These are phyloP conservation scores for Arthroderma sp. DNA, from an alignment of 2,329 filamentous ascomycete species.

Conservation along the genomic window DNA sequence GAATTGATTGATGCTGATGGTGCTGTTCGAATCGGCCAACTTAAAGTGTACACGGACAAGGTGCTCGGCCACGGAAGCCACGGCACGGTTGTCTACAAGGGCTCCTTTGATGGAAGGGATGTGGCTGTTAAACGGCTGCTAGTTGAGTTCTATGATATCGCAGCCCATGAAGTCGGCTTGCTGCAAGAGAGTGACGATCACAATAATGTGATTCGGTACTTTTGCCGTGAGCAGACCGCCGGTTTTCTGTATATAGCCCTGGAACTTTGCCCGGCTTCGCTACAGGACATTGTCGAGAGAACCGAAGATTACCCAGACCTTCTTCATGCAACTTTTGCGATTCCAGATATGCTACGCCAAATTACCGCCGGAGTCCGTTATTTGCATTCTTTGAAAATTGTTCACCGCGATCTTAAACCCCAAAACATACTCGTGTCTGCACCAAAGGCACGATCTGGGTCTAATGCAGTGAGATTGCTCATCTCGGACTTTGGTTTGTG, in stretches of 20 bases:
- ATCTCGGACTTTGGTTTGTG: conserved; percentile 97
- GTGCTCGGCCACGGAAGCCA: conserved; percentile 70
- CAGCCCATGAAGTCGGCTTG: conserved; percentile 81
- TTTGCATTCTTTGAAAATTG: conserved; percentile 81
- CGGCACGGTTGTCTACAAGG: conserved; percentile 89
- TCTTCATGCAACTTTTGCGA: conserved; percentile 52
- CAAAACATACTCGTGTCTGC: conserved; percentile 85
- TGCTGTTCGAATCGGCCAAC: conserved; percentile 45
- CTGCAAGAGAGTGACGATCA: conserved; percentile 91
- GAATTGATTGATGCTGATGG: conserved; percentile 48
- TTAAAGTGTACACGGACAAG: conserved; percentile 46
- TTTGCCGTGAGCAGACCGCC: conserved; percentile 74
- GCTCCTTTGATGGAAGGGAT: conserved; percentile 83
- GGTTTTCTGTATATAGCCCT: conserved; percentile 94
- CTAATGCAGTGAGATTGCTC: conserved; percentile 63
- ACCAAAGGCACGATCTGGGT: conserved; percentile 38
- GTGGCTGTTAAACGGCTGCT: conserved; percentile 97
- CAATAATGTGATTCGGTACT: conserved; percentile 92
- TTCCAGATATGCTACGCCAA: conserved; percentile 71
- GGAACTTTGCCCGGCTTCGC: conserved; percentile 82
- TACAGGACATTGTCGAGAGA: conserved; percentile 81
- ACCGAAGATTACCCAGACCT: conserved; percentile 54
- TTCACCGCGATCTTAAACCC: conserved; percentile 92
- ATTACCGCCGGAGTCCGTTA: conserved; percentile 82
- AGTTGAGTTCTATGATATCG: conserved; percentile 89